phyloP scores from a whole-genome alignment of 768 basidiomycete species.

The Collybia sp. region DNA sequence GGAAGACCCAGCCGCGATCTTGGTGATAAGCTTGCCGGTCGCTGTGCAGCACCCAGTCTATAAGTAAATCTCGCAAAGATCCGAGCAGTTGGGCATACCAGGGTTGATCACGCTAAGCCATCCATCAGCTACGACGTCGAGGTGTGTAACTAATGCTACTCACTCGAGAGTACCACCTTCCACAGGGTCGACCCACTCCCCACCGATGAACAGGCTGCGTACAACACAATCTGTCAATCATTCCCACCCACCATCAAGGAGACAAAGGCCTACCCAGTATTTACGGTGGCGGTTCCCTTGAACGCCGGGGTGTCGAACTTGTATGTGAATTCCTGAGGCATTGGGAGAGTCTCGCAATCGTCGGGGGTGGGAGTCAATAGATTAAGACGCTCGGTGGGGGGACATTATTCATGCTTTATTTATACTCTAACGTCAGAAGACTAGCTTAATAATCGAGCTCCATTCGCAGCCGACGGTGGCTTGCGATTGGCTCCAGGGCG shows the following conservation, averaged over 20 bases:
- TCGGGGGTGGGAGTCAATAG: too few species aligned
- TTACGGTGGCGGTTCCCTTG: neutral
- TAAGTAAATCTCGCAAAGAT: neutral
- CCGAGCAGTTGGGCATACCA: slow-evolving; percentile 35
- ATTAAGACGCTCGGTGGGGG: too few species aligned
- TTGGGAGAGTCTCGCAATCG: too few species aligned
- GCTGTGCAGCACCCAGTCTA: slow-evolving; percentile 23
- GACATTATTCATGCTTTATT: too few species aligned
- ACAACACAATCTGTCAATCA: neutral
- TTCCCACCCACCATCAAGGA: neutral
- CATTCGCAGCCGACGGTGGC: too few species aligned
- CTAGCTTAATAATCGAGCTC: too few species aligned
- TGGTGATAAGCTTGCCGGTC: slow-evolving; percentile 49
- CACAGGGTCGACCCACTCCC: slow-evolving; percentile 45
- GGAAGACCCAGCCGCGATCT: slow-evolving; percentile 46
- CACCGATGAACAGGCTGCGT: slow-evolving; percentile 33
- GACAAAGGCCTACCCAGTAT: slow-evolving; percentile 1
- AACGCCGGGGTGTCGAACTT: slow-evolving; percentile 1
- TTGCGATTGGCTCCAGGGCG: too few species aligned
- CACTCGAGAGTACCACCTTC: slow-evolving; percentile 50
- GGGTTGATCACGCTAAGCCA: slow-evolving; percentile 5
- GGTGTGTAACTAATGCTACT: slow-evolving; percentile 12
- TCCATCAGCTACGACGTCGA: neutral
- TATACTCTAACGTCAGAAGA: too few species aligned
- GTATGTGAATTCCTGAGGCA: neutral